Evolutionary conservation across 2,329 filamentous ascomycete genomes (phyloP).

Genomic region (Colletotrichum nymphaeae): DNA sequence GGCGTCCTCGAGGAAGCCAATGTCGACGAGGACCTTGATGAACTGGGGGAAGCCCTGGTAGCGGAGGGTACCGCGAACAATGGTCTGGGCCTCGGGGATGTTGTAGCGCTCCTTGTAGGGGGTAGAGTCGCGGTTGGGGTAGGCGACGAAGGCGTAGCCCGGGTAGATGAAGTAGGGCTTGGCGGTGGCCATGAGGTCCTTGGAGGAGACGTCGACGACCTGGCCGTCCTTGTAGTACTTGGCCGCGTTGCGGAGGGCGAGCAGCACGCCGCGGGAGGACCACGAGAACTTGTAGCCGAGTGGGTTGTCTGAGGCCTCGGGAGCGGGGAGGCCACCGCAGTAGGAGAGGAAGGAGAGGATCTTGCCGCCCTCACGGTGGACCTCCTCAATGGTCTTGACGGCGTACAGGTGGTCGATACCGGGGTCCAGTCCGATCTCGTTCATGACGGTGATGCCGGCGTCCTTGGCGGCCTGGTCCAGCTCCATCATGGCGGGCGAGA

Average conservation of each 20-base stretch:
- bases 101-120: slow-evolving; percentile 88
- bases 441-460: slow-evolving; percentile 96
- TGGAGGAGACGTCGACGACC: slow-evolving; percentile 69
- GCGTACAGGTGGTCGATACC: slow-evolving; percentile 80
- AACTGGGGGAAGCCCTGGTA: slow-evolving; percentile 94
- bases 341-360: slow-evolving; percentile 84
- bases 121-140: slow-evolving; percentile 92
- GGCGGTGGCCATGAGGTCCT: slow-evolving; percentile 85
- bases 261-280: slow-evolving; percentile 83
- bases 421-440: slow-evolving; percentile 82
- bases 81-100: slow-evolving; percentile 91
- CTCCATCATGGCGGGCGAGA: slow-evolving; percentile 92
- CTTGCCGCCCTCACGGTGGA: slow-evolving; percentile 90
- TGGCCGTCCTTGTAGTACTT: slow-evolving; percentile 85
- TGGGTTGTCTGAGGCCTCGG: slow-evolving; percentile 85
- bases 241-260: slow-evolving; percentile 88
- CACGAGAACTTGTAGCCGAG: slow-evolving; percentile 94
- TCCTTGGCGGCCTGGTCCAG: slow-evolving; percentile 86
- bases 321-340: slow-evolving; percentile 82
- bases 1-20: slow-evolving; percentile 86
- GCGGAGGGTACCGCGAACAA: slow-evolving; percentile 78
- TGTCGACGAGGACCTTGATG: slow-evolving; percentile 86
- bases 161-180: slow-evolving; percentile 94
- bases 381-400: slow-evolving; percentile 86
- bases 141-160: slow-evolving; percentile 89